phyloP scores from a whole-genome alignment of 352 stramenopile genomes.

The Phytophthora fragariae region DNA sequence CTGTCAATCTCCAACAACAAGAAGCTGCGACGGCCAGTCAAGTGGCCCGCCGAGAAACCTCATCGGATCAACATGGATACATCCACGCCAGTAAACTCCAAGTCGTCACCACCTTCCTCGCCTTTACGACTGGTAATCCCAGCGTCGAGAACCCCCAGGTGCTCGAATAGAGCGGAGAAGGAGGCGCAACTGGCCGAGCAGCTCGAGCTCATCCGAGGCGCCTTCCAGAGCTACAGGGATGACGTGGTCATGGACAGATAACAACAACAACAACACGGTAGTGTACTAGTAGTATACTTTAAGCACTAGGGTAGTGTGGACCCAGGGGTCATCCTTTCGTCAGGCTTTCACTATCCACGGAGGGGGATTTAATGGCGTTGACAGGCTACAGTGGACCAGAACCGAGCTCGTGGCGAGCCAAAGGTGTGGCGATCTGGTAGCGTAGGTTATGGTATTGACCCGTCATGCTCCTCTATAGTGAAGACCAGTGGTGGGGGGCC shows the following conservation, averaged over 20 bases:
- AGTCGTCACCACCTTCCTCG: background rate
- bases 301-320: too few relatives aligned
- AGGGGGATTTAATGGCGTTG: background rate
- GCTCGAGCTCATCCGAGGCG: constrained; percentile 45
- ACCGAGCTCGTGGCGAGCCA: background rate
- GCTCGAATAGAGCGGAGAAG: background rate
- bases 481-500: background rate
- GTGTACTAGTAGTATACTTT: background rate
- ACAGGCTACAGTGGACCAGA: background rate
- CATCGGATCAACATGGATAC: constrained; percentile 7
- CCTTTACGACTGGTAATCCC: background rate
- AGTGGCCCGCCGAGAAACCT: background rate
- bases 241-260: constrained; percentile 3
- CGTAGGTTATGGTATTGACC: background rate
- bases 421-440: background rate
- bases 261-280: background rate
- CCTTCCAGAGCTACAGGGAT: constrained; percentile 43
- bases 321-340: background rate
- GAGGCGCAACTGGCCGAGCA: constrained; percentile 41
- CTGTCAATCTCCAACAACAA: background rate
- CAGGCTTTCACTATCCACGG: background rate
- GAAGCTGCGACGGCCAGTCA: background rate
- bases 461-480: background rate
- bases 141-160: background rate
- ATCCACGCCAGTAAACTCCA: background rate